These are phyloP conservation scores for Fraxinus paxiana DNA, from an alignment of 305 asterid species.

Conservation along the genomic window DNA sequence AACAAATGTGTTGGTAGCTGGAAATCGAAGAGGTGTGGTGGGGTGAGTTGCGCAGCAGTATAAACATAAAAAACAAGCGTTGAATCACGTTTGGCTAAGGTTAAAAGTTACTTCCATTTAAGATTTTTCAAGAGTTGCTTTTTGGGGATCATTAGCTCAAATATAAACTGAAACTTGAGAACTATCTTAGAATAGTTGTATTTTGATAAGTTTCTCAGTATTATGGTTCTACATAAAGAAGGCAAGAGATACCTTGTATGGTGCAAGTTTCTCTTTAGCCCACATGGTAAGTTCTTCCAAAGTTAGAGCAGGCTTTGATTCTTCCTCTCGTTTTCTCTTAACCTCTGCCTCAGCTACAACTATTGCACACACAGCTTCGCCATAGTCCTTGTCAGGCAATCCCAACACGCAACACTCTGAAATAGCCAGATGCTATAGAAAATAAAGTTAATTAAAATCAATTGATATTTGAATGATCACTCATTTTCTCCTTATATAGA, in stretches of 20 bases:
- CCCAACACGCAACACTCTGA: slow-evolving; percentile 94
- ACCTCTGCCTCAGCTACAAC: slow-evolving; percentile 62
- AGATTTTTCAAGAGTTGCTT: neutral
- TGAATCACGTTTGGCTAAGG: neutral
- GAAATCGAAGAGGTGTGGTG: neutral
- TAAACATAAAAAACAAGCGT: neutral
- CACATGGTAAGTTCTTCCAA: slow-evolving; percentile 67
- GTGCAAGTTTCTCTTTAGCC: slow-evolving; percentile 95
- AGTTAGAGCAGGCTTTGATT: slow-evolving; percentile 67
- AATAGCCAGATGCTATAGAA: slow-evolving; percentile 68
- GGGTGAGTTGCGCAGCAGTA: neutral
- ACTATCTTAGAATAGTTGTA: neutral
- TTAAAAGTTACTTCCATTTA: neutral
- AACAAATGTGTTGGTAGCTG: slow-evolving; percentile 76
- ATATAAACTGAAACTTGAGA: neutral
- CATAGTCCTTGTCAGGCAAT: slow-evolving; percentile 81
- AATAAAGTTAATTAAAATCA: slow-evolving; percentile 13
- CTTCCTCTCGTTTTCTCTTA: slow-evolving; percentile 54
- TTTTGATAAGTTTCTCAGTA: neutral
- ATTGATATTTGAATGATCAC: neutral
- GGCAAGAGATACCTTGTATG: slow-evolving; percentile 66
- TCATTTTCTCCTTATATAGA: neutral
- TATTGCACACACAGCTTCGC: slow-evolving; percentile 79
- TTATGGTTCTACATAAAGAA: neutral
- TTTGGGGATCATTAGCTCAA: neutral